phyloP scores from a whole-genome alignment of 2,329 filamentous ascomycete species.

The Gnomoniopsis smithogilvyi region DNA sequence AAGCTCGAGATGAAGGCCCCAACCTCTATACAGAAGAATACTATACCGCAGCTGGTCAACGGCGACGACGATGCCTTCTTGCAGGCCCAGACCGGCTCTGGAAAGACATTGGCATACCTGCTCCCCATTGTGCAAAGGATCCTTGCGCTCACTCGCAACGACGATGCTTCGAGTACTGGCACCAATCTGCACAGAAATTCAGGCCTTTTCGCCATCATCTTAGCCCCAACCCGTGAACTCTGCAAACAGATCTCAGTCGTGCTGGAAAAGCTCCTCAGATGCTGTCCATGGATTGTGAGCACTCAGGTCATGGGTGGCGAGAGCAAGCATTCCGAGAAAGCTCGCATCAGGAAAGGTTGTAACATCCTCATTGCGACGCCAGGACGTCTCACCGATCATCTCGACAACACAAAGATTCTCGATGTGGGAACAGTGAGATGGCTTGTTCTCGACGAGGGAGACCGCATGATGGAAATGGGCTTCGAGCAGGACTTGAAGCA shows the following conservation, averaged over 20 bases:
- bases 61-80: slow-evolving; percentile 90
- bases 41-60: slow-evolving; percentile 75
- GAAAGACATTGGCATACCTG: slow-evolving; percentile 95
- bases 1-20: slow-evolving; percentile 89
- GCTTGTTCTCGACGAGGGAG: slow-evolving; percentile 93
- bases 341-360: slow-evolving; percentile 86
- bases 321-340: slow-evolving; percentile 80
- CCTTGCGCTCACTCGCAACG: slow-evolving; percentile 65
- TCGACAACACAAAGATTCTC: slow-evolving; percentile 86
- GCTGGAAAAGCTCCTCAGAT: slow-evolving; percentile 79
- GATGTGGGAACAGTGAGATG: slow-evolving; percentile 87
- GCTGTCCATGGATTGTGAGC: slow-evolving; percentile 89
- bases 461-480: slow-evolving; percentile 96
- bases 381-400: slow-evolving; percentile 83
- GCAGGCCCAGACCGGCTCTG: slow-evolving; percentile 94
- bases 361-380: slow-evolving; percentile 96
- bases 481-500: slow-evolving; percentile 93
- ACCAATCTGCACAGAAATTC: slow-evolving; percentile 73
- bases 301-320: slow-evolving; percentile 74
- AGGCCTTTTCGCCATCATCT: slow-evolving; percentile 88
- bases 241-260: slow-evolving; percentile 92
- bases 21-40: slow-evolving; percentile 90
- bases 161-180: slow-evolving; percentile 40
- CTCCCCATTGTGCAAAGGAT: slow-evolving; percentile 89
- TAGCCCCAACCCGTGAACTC: slow-evolving; percentile 89